These are phyloP conservation scores for Guadua angustifolia DNA, from an alignment of 176 grass and related monocot species.

Conservation along the genomic window DNA sequence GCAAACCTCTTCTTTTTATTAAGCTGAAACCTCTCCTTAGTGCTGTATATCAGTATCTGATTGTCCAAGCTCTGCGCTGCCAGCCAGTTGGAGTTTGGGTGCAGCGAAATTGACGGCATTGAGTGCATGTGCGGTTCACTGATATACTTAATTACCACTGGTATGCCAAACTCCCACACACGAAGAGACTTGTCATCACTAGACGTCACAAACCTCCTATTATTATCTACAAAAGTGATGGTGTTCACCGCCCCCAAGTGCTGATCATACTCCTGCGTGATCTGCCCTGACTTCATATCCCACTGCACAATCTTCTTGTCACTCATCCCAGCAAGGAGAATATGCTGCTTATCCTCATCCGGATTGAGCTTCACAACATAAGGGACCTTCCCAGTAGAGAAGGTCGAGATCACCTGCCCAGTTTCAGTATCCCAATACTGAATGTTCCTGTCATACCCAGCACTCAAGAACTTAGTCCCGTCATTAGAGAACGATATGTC, in stretches of 20 bases:
- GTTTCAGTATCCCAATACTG: slow-evolving; percentile 99
- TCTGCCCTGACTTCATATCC: slow-evolving; percentile 94
- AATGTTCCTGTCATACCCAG: slow-evolving; percentile 94
- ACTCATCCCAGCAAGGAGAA: slow-evolving; percentile 98
- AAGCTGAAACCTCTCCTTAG: slow-evolving; percentile 97
- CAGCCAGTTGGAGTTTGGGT: slow-evolving; percentile 95
- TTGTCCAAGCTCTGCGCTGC: slow-evolving; percentile 98
- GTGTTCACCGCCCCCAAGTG: slow-evolving; percentile 95
- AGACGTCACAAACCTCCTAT: slow-evolving; percentile 96
- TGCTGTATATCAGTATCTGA: slow-evolving; percentile 99
- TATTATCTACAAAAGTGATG: slow-evolving; percentile 97
- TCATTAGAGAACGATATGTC: slow-evolving; percentile 97
- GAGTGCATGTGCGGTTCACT: slow-evolving; percentile 99
- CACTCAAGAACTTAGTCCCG: slow-evolving; percentile 91
- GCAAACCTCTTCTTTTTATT: slow-evolving; percentile 99
- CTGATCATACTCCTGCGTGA: slow-evolving; percentile 98
- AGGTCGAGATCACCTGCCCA: slow-evolving; percentile 95
- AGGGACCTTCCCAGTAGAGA: slow-evolving; percentile 91
- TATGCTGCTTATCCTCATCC: slow-evolving; percentile 97
- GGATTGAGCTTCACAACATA: slow-evolving; percentile 97
- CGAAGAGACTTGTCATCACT: slow-evolving; percentile 96
- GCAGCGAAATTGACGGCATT: slow-evolving; percentile 86
- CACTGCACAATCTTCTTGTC: slow-evolving; percentile 99
- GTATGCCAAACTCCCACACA: slow-evolving; percentile 97
- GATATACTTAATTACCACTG: slow-evolving; percentile 99